Percentiles rank a stretch among this genome's conserved stretches.
phyloP scores from a whole-genome alignment of 768 basidiomycete species.

The Gloeophyllum trabeum region DNA sequence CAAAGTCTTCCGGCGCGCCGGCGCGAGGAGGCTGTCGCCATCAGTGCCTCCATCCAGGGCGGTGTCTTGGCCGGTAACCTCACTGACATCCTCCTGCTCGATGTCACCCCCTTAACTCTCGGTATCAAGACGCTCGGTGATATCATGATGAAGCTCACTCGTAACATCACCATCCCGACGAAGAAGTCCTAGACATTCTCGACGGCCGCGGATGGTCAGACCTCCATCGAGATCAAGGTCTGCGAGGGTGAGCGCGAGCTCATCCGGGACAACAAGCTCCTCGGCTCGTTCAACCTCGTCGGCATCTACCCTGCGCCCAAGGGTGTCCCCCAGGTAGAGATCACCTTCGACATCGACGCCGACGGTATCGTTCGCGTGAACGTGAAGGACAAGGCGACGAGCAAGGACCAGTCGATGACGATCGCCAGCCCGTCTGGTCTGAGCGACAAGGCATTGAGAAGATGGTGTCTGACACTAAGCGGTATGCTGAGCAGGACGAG shows the following conservation, averaged over 20 bases:
- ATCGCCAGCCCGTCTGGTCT: slow-evolving; percentile 97
- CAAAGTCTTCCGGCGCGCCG: slow-evolving; percentile 65
- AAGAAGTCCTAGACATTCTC: slow-evolving; percentile 98
- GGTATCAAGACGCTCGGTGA: slow-evolving; percentile 96
- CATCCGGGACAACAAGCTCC: slow-evolving; percentile 97
- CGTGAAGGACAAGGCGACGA: slow-evolving; percentile 94
- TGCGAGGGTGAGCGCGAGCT: slow-evolving; percentile 95
- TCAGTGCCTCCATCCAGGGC: no score
- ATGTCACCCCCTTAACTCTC: no score
- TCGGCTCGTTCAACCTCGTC: slow-evolving; percentile 93
- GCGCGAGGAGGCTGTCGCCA: no score
- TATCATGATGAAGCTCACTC: slow-evolving; percentile 97
- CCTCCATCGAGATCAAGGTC: slow-evolving; percentile 93
- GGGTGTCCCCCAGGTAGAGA: slow-evolving; percentile 95
- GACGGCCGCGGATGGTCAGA: slow-evolving; percentile 85
- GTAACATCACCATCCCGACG: slow-evolving; percentile 98
- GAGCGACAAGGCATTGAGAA: slow-evolving; percentile 89
- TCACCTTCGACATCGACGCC: slow-evolving; percentile 91
- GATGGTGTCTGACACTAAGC: slow-evolving; percentile 92
- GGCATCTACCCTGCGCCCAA: slow-evolving; percentile 92
- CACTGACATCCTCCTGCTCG: no score
- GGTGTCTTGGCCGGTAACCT: no score
- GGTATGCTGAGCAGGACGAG: slow-evolving; percentile 91
- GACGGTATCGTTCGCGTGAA: slow-evolving; percentile 93
- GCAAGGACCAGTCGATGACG: slow-evolving; percentile 91